These are phyloP conservation scores for Diaporthe caulivora DNA, from an alignment of 2,329 filamentous ascomycete genomes.

Conservation along the genomic window DNA sequence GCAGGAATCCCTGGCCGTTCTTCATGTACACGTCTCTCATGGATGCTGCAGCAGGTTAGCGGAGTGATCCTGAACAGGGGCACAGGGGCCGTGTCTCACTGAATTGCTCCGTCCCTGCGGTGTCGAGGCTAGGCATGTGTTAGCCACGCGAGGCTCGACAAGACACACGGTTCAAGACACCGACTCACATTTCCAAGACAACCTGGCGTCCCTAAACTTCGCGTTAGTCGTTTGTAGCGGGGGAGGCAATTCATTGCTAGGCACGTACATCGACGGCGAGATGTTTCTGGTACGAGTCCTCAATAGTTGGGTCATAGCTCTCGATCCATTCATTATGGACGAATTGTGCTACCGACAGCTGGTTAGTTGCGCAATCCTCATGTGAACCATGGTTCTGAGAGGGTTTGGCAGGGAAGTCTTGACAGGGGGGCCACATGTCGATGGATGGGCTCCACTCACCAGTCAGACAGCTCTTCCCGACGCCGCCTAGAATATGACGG, in stretches of 20 bases:
- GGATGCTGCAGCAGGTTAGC: constrained; percentile 60
- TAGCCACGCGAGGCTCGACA: constrained; percentile 32
- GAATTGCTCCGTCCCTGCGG: constrained; percentile 92
- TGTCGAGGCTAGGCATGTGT: constrained; percentile 75
- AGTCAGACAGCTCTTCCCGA: constrained; percentile 93
- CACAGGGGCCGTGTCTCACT: constrained; percentile 68
- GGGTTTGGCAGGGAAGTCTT: constrained; percentile 33
- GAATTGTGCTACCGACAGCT: constrained; percentile 77
- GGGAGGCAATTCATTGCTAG: constrained; percentile 36
- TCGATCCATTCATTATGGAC: constrained; percentile 96
- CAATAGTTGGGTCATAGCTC: constrained; percentile 84
- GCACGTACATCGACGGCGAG: constrained; percentile 86
- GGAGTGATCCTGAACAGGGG: not conserved
- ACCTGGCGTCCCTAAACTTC: constrained; percentile 81
- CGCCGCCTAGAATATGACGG: constrained; percentile 72
- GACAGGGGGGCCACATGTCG: constrained; percentile 39
- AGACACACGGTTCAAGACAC: constrained; percentile 35
- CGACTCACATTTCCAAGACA: constrained; percentile 84
- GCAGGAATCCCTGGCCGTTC: constrained; percentile 88
- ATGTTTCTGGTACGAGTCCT: constrained; percentile 82
- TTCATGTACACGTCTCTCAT: constrained; percentile 93
- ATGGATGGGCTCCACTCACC: constrained; percentile 64
- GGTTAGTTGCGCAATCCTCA: constrained; percentile 37
- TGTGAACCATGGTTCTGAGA: constrained; percentile 35
- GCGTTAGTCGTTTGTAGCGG: constrained; percentile 48